These are phyloP conservation scores for Sphagnum magellanicum DNA, from an alignment of 228 moss, liverwort and hornwort genomes.

Conservation along the genomic window DNA sequence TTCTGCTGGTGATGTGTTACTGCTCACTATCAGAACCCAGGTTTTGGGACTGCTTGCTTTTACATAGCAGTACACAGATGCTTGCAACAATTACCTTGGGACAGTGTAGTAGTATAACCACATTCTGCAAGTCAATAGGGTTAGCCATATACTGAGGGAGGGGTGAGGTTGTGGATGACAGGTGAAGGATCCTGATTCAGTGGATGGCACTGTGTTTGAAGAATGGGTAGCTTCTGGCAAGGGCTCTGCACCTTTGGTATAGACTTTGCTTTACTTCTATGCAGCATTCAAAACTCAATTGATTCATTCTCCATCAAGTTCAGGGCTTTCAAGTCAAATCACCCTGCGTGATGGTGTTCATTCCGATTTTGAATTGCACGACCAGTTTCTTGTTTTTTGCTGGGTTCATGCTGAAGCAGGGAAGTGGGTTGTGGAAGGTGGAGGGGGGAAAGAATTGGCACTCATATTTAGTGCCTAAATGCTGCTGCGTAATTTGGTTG, in stretches of 20 bases:
- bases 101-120: no score
- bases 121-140: no score
- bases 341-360: no score
- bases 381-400: no score
- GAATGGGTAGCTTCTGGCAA: slow-evolving; percentile 55
- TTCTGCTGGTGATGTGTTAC: background rate
- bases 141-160: background rate
- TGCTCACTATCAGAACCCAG: background rate
- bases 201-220: slow-evolving; percentile 46
- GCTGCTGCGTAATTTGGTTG: background rate
- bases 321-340: no score
- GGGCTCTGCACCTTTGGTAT: slow-evolving; percentile 22
- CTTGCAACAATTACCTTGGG: no score
- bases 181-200: slow-evolving; percentile 75
- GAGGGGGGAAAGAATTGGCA: background rate
- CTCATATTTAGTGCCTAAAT: no score
- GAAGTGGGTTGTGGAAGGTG: background rate
- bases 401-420: no score
- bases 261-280: background rate
- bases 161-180: slow-evolving; percentile 11
- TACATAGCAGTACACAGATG: background rate
- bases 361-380: no score
- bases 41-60: background rate
- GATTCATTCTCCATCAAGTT: no score
- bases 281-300: slow-evolving; percentile 10